Conservation (phyloP, 768 basidiomycete genomes). For the Piloderma croceum region DNA sequence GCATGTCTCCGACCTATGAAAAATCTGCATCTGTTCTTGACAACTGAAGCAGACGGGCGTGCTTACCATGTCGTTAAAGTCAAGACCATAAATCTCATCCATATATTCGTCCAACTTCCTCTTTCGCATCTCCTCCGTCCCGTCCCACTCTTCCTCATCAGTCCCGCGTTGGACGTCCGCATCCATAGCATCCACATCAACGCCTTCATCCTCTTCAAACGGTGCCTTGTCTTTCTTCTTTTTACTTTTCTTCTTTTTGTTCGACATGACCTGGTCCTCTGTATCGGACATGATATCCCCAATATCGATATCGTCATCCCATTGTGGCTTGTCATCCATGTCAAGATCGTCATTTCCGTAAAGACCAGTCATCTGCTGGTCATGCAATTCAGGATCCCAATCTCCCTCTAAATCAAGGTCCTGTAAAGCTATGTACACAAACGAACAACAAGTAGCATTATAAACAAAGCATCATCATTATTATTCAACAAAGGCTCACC, state of each 20-base stretch:
- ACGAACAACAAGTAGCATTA: neutral
- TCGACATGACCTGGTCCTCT: slow-evolving; percentile 24
- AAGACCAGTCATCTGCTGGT: slow-evolving; percentile 72
- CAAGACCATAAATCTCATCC: slow-evolving; percentile 85
- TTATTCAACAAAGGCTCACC: too few species aligned
- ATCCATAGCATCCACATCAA: slow-evolving; percentile 54
- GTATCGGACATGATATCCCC: slow-evolving; percentile 49
- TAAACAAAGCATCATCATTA: slow-evolving; percentile 16
- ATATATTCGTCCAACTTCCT: slow-evolving; percentile 79
- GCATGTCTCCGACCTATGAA: slow-evolving; percentile 74
- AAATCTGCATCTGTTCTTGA: slow-evolving; percentile 5
- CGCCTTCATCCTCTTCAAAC: slow-evolving; percentile 44
- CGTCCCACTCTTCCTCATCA: slow-evolving; percentile 71
- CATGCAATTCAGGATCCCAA: slow-evolving; percentile 85
- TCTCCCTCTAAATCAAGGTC: slow-evolving; percentile 85
- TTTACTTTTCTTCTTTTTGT: slow-evolving; percentile 29
- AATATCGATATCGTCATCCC: slow-evolving; percentile 89
- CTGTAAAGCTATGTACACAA: slow-evolving; percentile 42
- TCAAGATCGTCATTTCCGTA: slow-evolving; percentile 50
- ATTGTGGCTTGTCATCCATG: slow-evolving; percentile 65
- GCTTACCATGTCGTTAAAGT: slow-evolving; percentile 93
- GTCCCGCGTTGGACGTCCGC: slow-evolving; percentile 34
- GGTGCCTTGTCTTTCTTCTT: slow-evolving; percentile 34
- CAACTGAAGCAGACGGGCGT: neutral
- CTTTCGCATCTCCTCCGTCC: slow-evolving; percentile 89